Base-by-base conservation (phyloP, 345 rosid genomes). In the Acer saccharum region DNA sequence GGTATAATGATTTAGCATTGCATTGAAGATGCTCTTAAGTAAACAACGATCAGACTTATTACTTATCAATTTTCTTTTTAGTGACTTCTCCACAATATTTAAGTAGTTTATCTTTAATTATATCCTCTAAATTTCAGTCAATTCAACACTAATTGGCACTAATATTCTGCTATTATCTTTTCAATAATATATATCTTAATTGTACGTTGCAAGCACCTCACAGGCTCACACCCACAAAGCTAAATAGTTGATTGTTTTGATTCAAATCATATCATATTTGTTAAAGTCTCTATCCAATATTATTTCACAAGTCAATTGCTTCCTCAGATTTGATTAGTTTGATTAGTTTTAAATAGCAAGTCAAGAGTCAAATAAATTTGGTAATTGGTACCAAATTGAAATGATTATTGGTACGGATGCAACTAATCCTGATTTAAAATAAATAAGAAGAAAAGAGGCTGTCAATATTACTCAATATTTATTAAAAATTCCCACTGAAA, bases 321-420 rank as follows among this genome's bases (percentile, higher is more conserved):
- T 50, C 57, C 25, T 10, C 46, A 46, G 17, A 27, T 17, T 23
- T 48, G 10, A 63, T 74, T 61, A 16, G 14, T 13, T 39, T 39
- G 63, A 63, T 74, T 61, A 4, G 14, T 13, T 39, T 39, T 74
- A 63, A 23, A 18, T 16, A 7, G 11, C 1, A 72, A 58, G 65
- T 72, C 66, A 72, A 35, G 52, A 25, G 27, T 74, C 60, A 25
- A 32, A 44, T 6, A 74, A 74, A 74, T 17, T 43, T 41, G 69
- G 64, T 32, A 32, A 4, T 43, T 43, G 46, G 46, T n/a, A n/a
- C 62, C 20, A 18, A 57, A 57, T 57, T 23, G 68, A 73, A 39
- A 3, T 12, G 3, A 43, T 43, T 7, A 44, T 10, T 3, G 16
- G 64, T 61, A 73, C 69, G 57, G 23, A 44, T 10, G 18, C n/a